phyloP scores from a whole-genome alignment of 2,329 filamentous ascomycete species.

The Podosphaera xanthii region DNA sequence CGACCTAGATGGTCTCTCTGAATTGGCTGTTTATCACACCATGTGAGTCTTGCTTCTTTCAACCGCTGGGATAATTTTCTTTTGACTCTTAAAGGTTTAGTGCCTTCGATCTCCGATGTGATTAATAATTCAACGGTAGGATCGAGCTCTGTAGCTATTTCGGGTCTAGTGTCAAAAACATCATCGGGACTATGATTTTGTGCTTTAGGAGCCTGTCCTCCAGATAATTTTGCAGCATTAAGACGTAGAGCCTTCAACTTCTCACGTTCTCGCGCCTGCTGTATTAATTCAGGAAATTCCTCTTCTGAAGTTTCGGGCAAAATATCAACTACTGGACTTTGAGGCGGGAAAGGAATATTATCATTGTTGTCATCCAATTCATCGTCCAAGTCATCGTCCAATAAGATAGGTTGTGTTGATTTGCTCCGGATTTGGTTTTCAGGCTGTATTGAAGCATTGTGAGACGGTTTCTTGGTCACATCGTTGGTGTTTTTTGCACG shows the following conservation, averaged over 20 bases:
- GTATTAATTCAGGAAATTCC: constrained; percentile 15
- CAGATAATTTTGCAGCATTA: constrained; percentile 3
- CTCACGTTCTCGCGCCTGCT: constrained; percentile 11
- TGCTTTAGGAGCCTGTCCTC: constrained; percentile 2
- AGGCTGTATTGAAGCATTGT: no score
- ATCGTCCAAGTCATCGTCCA: constrained; percentile 1
- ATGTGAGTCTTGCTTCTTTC: constrained; percentile 41
- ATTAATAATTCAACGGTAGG: constrained; percentile 41
- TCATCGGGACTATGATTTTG: constrained; percentile 4
- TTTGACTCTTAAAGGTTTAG: constrained; percentile 36
- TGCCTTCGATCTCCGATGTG: constrained; percentile 37
- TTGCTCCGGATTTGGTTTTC: no score
- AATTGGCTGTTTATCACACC: constrained; percentile 40
- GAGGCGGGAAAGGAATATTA: not conserved
- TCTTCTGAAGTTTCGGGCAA: constrained; percentile 11
- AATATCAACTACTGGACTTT: constrained; percentile 4
- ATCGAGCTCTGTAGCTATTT: constrained; percentile 16
- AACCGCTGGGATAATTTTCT: constrained; percentile 46
- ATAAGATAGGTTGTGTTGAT: no score
- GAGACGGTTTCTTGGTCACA: no score
- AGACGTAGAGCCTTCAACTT: constrained; percentile 6
- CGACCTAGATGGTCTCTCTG: constrained; percentile 17
- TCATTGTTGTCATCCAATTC: not conserved
- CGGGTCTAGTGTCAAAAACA: constrained; percentile 4
- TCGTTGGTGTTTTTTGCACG: no score